A percentile compares a stretch with the other conserved stretches of the same genome.
Conservation (phyloP, 2,329 filamentous ascomycete genomes). For the Cladorrhinum sp. region DNA sequence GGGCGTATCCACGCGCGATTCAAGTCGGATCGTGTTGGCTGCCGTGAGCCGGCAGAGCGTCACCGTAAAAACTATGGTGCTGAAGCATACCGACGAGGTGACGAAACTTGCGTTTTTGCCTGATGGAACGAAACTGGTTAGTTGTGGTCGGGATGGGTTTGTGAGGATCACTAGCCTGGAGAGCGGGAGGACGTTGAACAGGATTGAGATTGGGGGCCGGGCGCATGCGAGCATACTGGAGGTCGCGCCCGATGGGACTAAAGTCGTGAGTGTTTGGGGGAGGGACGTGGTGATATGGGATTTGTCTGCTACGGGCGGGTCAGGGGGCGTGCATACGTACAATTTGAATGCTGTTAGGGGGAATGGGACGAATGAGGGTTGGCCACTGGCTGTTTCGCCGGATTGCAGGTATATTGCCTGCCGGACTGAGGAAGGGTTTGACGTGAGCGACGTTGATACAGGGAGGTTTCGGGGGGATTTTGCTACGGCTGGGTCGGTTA, state of each 20-base stretch:
- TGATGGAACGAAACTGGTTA: conserved; percentile 33
- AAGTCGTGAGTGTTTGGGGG: conserved; percentile 40
- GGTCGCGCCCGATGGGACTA: conserved; percentile 34
- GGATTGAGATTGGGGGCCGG: conserved; percentile 33
- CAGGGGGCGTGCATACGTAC: conserved; percentile 36
- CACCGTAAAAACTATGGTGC: background rate
- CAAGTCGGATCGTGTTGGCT: conserved; percentile 15
- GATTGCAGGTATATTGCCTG: conserved; percentile 39
- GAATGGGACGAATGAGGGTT: conserved; percentile 37
- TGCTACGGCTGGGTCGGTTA: conserved; percentile 23
- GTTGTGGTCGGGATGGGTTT: conserved; percentile 37
- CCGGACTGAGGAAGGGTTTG: conserved; percentile 42
- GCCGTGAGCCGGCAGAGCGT: background rate
- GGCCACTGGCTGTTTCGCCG: conserved; percentile 40
- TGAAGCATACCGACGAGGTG: conserved; percentile 35
- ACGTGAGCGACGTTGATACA: conserved; percentile 38
- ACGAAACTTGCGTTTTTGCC: conserved; percentile 39
- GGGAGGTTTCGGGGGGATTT: conserved; percentile 34
- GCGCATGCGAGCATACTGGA: conserved; percentile 32
- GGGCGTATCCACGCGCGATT: conserved; percentile 11
- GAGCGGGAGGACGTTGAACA: conserved; percentile 35
- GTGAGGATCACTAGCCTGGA: conserved; percentile 35
- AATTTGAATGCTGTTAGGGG: conserved; percentile 34
- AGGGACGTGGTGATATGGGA: conserved; percentile 39
- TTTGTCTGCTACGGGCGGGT: conserved; percentile 21